Conservation (phyloP, 345 rosid genomes). For the Geranium brycei region DNA sequence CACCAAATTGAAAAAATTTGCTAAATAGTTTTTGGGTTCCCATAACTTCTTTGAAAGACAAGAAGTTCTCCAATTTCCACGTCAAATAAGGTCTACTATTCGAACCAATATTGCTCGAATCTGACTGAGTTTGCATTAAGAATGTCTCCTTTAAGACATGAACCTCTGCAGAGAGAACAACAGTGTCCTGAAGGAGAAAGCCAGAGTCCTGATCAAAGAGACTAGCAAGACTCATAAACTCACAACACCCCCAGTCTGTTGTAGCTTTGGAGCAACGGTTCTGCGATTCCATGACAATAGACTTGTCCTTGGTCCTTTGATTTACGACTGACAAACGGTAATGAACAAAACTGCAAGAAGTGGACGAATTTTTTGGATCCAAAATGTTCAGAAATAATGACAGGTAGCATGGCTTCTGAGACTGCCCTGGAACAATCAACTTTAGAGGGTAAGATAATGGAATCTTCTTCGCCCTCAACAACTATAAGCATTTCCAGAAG, state of each 20-base stretch:
- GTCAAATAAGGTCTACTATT: background rate
- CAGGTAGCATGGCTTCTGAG: constrained; percentile 12
- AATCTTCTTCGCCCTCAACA: background rate
- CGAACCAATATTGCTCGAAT: background rate
- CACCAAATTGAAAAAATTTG: constrained; percentile 12
- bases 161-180: constrained; percentile 10
- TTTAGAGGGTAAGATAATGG: background rate
- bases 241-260: constrained; percentile 11
- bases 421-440: constrained; percentile 8
- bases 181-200: constrained; percentile 10
- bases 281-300: constrained; percentile 7
- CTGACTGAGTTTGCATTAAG: background rate
- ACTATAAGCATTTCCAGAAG: background rate
- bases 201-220: constrained; percentile 15
- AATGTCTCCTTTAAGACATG: constrained; percentile 11
- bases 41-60: constrained; percentile 6
- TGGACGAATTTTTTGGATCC: constrained; percentile 1
- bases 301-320: constrained; percentile 6
- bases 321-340: constrained; percentile 9
- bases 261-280: constrained; percentile 12
- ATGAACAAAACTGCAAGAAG: constrained; percentile 5
- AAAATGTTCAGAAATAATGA: constrained; percentile 10
- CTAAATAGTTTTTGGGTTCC: constrained; percentile 4
- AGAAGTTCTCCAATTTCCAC: constrained; percentile 14
- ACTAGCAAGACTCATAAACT: constrained; percentile 10